Percentiles rank a stretch among this genome's conserved stretches.
phyloP scores from a whole-genome alignment of 2,329 filamentous ascomycete species.

The Elsinoe necatrix region DNA sequence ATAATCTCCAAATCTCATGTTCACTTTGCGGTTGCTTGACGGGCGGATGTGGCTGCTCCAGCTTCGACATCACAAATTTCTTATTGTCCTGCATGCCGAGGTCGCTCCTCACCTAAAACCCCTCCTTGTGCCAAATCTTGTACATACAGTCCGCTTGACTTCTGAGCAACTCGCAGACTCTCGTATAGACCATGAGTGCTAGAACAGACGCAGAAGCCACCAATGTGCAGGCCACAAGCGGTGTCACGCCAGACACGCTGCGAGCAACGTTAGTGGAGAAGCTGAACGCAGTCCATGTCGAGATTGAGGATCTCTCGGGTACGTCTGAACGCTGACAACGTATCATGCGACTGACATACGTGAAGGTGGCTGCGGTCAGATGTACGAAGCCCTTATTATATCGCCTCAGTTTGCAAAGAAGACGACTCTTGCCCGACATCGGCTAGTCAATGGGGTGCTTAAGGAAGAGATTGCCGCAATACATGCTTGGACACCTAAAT shows the following conservation, averaged over 20 bases:
- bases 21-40: neutral
- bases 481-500: slow-evolving; percentile 92
- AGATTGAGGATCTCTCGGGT: slow-evolving; percentile 92
- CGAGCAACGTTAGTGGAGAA: slow-evolving; percentile 59
- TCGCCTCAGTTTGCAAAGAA: slow-evolving; percentile 44
- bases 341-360: neutral
- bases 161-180: neutral
- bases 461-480: slow-evolving; percentile 84
- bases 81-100: neutral
- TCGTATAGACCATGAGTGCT: slow-evolving; percentile 33
- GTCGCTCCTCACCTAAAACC: neutral
- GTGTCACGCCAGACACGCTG: slow-evolving; percentile 66
- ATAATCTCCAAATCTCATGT: neutral
- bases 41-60: slow-evolving; percentile 5
- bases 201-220: slow-evolving; percentile 35
- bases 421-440: slow-evolving; percentile 71
- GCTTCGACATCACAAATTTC: neutral
- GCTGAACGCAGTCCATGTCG: slow-evolving; percentile 67
- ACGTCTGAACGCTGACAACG: slow-evolving; percentile 20
- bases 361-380: slow-evolving; percentile 61
- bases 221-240: slow-evolving; percentile 42
- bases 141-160: neutral
- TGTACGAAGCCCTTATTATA: slow-evolving; percentile 62
- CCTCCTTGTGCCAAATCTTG: neutral
- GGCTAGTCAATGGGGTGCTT: slow-evolving; percentile 73